Percentiles rank a stretch among this genome's conserved stretches.
Conservation (phyloP, 225 moss, liverwort and hornwort species). For the Thuidium tamariscinum region DNA sequence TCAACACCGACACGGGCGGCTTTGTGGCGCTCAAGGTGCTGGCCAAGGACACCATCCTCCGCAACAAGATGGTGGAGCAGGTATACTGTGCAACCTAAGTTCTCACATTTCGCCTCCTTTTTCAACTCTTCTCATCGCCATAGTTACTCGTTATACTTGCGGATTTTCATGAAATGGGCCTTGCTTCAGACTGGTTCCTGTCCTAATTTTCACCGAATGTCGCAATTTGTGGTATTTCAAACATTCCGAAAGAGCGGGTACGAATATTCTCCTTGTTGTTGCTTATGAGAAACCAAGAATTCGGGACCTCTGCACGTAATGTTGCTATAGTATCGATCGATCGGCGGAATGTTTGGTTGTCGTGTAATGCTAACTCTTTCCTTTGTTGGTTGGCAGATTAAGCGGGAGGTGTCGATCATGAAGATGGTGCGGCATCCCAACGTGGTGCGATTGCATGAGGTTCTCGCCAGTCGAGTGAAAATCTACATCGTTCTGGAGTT, state of each 20-base stretch:
- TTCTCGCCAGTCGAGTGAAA: conserved; percentile 70
- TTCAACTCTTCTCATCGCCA: not conserved
- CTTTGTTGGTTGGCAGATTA: conserved; percentile 30
- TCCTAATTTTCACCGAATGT: not conserved
- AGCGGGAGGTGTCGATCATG: conserved; percentile 85
- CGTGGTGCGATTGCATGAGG: conserved; percentile 83
- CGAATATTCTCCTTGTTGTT: not conserved
- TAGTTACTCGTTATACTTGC: not conserved
- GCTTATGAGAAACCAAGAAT: not conserved
- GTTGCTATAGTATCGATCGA: not conserved
- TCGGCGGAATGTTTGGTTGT: not conserved
- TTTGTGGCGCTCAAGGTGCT: conserved; percentile 81
- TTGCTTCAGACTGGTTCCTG: not conserved
- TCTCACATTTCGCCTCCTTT: not conserved
- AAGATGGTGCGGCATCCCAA: conserved; percentile 87
- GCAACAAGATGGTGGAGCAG: conserved; percentile 92
- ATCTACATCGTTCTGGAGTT: conserved; percentile 92
- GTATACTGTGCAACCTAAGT: not conserved
- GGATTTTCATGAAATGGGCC: not conserved
- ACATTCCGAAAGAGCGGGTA: not conserved
- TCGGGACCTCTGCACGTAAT: not conserved
- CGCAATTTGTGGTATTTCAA: not conserved
- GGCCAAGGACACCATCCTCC: conserved; percentile 63
- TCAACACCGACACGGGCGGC: conserved; percentile 66
- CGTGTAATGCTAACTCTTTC: not conserved